phyloP scores from a whole-genome alignment of 768 basidiomycete genomes.

The Hygrocybe punicea region DNA sequence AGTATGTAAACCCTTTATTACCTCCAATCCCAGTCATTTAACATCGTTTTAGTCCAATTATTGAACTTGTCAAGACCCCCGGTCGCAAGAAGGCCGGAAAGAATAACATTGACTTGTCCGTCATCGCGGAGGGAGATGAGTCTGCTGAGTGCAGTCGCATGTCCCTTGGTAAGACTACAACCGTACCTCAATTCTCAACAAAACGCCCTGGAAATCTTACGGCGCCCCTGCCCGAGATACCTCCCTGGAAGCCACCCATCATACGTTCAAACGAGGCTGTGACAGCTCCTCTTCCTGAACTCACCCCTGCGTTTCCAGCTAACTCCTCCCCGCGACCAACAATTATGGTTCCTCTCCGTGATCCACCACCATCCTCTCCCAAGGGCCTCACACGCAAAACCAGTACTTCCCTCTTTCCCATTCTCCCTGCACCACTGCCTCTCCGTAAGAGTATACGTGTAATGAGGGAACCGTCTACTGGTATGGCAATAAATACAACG shows the following conservation, averaged over 20 bases:
- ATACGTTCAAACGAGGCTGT: conserved; percentile 4
- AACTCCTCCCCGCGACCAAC: conserved; percentile 2
- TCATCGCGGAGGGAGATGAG: conserved; percentile 73
- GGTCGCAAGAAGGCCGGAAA: conserved; percentile 64
- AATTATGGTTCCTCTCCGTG: conserved; percentile 32
- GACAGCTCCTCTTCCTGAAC: conserved; percentile 5
- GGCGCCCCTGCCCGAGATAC: conserved; percentile 10
- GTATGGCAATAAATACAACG: conserved; percentile 16
- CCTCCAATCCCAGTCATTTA: neutral
- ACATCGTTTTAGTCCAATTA: conserved; percentile 52
- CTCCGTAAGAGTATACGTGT: conserved; percentile 64
- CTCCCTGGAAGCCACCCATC: conserved; percentile 8
- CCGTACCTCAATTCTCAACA: neutral
- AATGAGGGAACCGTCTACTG: conserved; percentile 43
- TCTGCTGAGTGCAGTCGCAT: conserved; percentile 40
- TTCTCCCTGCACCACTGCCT: conserved; percentile 65
- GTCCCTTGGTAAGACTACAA: conserved; percentile 10
- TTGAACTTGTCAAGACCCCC: conserved; percentile 82
- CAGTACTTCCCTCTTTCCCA: conserved; percentile 49
- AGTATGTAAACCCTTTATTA: conserved; percentile 41
- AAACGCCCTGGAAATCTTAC: neutral
- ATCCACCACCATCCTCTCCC: conserved; percentile 27
- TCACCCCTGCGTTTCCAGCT: conserved; percentile 1
- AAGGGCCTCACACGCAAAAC: conserved; percentile 33
- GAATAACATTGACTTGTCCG: conserved; percentile 57